phyloP scores from a whole-genome alignment of 2,329 filamentous ascomycete species.

The Hymenoscyphus linearis region DNA sequence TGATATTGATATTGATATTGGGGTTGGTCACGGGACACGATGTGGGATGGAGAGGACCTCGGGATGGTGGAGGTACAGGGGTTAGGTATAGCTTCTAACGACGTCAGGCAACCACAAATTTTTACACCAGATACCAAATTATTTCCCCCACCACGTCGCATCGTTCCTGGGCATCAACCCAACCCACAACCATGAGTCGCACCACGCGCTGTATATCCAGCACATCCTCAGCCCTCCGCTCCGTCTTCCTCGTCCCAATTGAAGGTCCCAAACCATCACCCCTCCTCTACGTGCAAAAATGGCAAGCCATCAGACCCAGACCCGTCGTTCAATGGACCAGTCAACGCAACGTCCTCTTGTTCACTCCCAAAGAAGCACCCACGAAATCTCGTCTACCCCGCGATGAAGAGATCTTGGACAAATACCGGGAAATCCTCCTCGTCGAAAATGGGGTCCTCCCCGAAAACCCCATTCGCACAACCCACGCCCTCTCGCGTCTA shows the following conservation, averaged over 20 bases:
- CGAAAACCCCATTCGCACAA: slow-evolving; percentile 29
- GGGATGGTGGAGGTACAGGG: neutral
- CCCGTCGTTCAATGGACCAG: neutral
- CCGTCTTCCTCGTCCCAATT: slow-evolving; percentile 41
- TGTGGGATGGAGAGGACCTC: neutral
- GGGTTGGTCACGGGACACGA: slow-evolving; percentile 5
- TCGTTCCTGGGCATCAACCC: neutral
- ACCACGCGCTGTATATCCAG: slow-evolving; percentile 36
- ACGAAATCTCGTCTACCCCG: slow-evolving; percentile 34
- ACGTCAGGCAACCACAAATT: neutral
- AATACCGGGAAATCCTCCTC: slow-evolving; percentile 38
- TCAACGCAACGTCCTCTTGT: slow-evolving; percentile 15
- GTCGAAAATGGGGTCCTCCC: slow-evolving; percentile 36
- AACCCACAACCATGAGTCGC: slow-evolving; percentile 3
- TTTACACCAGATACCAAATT: neutral
- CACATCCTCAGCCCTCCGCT: slow-evolving; percentile 42
- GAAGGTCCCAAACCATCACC: slow-evolving; percentile 25
- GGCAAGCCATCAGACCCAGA: neutral
- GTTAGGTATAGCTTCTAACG: neutral
- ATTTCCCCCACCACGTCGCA: neutral
- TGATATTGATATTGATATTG: slow-evolving; percentile 3
- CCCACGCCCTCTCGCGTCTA: slow-evolving; percentile 38
- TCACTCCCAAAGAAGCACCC: slow-evolving; percentile 9
- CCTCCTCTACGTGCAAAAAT: neutral
- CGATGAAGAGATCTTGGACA: slow-evolving; percentile 45